phyloP scores from a whole-genome alignment of 148 eudicot genomes.

The Chenopodium album region DNA sequence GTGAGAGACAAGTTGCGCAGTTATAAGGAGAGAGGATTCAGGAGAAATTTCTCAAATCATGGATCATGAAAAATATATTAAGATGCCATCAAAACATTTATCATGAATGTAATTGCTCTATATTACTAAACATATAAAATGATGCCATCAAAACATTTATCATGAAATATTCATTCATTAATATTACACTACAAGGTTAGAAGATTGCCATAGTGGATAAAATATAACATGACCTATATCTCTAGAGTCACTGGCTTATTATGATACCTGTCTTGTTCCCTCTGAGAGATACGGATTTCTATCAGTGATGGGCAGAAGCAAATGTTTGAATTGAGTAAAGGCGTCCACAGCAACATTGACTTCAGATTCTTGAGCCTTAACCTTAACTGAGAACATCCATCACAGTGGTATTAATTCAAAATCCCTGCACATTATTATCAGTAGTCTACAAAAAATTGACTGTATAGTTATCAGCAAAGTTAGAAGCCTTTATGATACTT shows the following conservation, averaged over 20 bases:
- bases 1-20: neutral
- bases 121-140: neutral
- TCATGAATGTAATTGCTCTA: too few species aligned
- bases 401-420: conserved; percentile 13
- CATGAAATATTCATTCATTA: neutral
- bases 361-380: conserved; percentile 68
- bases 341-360: conserved; percentile 54
- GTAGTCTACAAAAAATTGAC: neutral
- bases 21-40: neutral
- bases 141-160: neutral
- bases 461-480: neutral
- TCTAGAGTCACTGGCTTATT: neutral
- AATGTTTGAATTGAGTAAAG: conserved; percentile 80
- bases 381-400: conserved; percentile 48
- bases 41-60: neutral
- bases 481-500: neutral
- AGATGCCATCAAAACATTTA: neutral
- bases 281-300: conserved; percentile 90
- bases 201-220: neutral
- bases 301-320: conserved; percentile 90
- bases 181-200: neutral
- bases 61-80: neutral
- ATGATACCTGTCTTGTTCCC: conserved; percentile 89
- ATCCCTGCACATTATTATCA: neutral
- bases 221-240: neutral